A percentile compares a stretch with the other conserved stretches of the same genome.
These are phyloP conservation scores for Crucibulum laeve DNA, from an alignment of 768 basidiomycete genomes.

Conservation along the genomic window DNA sequence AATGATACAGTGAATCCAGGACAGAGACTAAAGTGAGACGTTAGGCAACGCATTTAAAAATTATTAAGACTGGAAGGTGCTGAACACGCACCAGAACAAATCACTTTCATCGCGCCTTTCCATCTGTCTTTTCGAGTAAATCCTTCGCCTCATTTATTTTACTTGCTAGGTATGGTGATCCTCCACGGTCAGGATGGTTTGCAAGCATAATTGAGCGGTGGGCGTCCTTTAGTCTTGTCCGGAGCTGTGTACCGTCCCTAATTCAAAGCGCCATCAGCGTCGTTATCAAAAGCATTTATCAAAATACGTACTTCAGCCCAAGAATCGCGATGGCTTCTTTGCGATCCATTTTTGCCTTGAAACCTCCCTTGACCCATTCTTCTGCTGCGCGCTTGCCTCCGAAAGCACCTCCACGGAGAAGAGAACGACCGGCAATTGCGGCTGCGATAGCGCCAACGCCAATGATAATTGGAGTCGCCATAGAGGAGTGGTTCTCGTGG, in stretches of 20 bases:
- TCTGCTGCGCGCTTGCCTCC: constrained; percentile 62
- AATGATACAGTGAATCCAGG: neutral
- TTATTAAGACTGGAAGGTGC: neutral
- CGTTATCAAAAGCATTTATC: constrained; percentile 1
- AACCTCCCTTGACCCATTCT: constrained; percentile 91
- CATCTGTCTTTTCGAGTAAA: constrained; percentile 76
- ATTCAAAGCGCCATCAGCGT: neutral
- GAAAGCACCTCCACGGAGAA: constrained; percentile 60
- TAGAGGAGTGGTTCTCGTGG: constrained; percentile 19
- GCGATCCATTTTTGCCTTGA: constrained; percentile 94
- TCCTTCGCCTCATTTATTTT: constrained; percentile 99
- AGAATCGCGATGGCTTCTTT: constrained; percentile 90
- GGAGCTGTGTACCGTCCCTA: constrained; percentile 81
- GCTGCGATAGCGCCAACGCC: constrained; percentile 77
- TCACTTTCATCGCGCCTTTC: constrained; percentile 31
- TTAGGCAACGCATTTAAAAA: neutral
- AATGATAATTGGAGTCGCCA: constrained; percentile 77
- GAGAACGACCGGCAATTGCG: constrained; percentile 68
- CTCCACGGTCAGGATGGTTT: constrained; percentile 98
- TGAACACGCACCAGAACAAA: neutral
- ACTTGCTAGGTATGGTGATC: constrained; percentile 96
- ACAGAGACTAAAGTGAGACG: neutral
- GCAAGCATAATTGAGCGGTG: constrained; percentile 97
- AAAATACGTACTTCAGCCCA: constrained; percentile 75
- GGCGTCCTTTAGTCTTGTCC: constrained; percentile 84